These are phyloP conservation scores for Protomyces inundatus DNA, from an alignment of 1,139 yeast species.

Conservation along the genomic window DNA sequence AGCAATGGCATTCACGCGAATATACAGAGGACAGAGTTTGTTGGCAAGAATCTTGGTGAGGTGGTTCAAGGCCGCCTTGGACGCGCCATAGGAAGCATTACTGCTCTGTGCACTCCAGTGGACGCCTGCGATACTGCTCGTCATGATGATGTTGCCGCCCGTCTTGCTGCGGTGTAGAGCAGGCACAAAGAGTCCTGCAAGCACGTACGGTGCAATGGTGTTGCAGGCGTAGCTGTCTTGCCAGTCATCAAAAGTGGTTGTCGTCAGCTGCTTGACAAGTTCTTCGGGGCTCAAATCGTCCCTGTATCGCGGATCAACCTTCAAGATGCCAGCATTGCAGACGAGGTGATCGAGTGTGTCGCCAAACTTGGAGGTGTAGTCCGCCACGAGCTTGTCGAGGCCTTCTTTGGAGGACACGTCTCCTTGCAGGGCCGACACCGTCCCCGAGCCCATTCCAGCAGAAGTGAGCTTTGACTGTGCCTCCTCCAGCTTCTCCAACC, in stretches of 20 bases:
- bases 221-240: conserved; percentile 24
- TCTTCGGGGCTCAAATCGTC: conserved; percentile 25
- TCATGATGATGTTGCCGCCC: conserved; percentile 31
- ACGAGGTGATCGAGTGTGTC: conserved; percentile 31
- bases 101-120: conserved; percentile 27
- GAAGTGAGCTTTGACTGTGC: conserved; percentile 5
- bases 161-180: conserved; percentile 10
- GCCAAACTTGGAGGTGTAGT: conserved; percentile 28
- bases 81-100: conserved; percentile 27
- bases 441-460: conserved; percentile 14
- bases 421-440: conserved; percentile 27
- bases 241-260: conserved; percentile 10
- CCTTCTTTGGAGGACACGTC: conserved; percentile 32
- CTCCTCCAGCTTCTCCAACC: conserved; percentile 30
- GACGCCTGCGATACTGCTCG: conserved; percentile 32
- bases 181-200: conserved; percentile 31
- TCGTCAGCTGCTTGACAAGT: conserved; percentile 28
- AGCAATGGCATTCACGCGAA: conserved; percentile 31
- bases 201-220: conserved; percentile 31
- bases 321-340: conserved; percentile 31
- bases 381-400: conserved; percentile 22
- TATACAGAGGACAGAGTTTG: conserved; percentile 29
- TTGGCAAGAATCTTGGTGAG: conserved; percentile 32
- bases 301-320: conserved; percentile 21
- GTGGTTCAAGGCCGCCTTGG: conserved; percentile 33